phyloP scores from a whole-genome alignment of 2,329 filamentous ascomycete species.

The Venturia asperata region DNA sequence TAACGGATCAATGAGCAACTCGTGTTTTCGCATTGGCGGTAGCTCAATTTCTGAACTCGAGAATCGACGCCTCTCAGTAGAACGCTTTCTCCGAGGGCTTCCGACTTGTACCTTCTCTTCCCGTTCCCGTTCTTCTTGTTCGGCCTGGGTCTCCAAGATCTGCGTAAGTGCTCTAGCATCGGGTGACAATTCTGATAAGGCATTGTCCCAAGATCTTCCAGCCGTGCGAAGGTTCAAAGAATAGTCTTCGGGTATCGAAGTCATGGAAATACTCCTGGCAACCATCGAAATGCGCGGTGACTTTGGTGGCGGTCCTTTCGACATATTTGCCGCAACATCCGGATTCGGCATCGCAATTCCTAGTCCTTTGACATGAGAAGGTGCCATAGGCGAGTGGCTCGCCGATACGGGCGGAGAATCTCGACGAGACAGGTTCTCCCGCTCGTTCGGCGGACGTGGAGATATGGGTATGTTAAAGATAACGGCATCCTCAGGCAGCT shows the following conservation, averaged over 20 bases:
- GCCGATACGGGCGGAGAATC: slow-evolving; percentile 19
- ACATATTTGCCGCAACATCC: not conserved
- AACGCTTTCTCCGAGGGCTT: slow-evolving; percentile 24
- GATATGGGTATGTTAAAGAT: slow-evolving; percentile 79
- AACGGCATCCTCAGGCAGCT: slow-evolving; percentile 68
- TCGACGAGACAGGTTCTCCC: slow-evolving; percentile 30
- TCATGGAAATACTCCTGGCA: slow-evolving; percentile 20
- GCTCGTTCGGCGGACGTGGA: slow-evolving; percentile 42
- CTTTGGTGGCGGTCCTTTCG: slow-evolving; percentile 18
- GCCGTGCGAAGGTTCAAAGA: slow-evolving; percentile 7
- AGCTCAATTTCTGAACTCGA: slow-evolving; percentile 44
- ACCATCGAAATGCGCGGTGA: slow-evolving; percentile 24
- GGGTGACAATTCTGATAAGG: slow-evolving; percentile 59
- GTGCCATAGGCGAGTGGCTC: slow-evolving; percentile 10
- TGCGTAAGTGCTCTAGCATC: slow-evolving; percentile 71
- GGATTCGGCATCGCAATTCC: slow-evolving; percentile 13
- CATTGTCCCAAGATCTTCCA: slow-evolving; percentile 64
- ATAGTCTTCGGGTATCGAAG: slow-evolving; percentile 15
- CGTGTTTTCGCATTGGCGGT: slow-evolving; percentile 62
- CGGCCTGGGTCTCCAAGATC: slow-evolving; percentile 71
- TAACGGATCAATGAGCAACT: slow-evolving; percentile 77
- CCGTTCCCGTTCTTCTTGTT: slow-evolving; percentile 47
- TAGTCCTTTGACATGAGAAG: not conserved
- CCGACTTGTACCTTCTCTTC: slow-evolving; percentile 49
- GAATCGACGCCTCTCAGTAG: slow-evolving; percentile 44